Evolutionary conservation across 1,139 yeast species (phyloP).

Genomic region (Pichia sp.): DNA sequence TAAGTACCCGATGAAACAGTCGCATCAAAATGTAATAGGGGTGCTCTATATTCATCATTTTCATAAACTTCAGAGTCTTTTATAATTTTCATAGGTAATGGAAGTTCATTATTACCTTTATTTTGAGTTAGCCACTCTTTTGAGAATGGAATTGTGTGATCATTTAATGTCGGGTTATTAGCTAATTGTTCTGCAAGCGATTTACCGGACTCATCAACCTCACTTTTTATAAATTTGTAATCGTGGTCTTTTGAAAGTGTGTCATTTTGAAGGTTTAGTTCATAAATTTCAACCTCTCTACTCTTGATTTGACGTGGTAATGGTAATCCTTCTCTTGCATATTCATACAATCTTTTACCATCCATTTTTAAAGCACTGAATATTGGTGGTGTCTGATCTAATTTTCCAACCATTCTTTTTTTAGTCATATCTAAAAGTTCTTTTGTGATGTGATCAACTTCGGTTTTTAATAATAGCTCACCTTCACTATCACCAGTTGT

Average conservation of each 20-base stretch:
- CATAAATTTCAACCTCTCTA: slow-evolving; percentile 59
- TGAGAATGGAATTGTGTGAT: slow-evolving; percentile 55
- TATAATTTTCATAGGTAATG: slow-evolving; percentile 27
- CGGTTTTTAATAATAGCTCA: slow-evolving; percentile 55
- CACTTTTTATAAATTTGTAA: slow-evolving; percentile 45
- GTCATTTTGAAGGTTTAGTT: slow-evolving; percentile 48
- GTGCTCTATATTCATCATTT: slow-evolving; percentile 39
- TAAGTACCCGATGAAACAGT: slow-evolving; percentile 94
- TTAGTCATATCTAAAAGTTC: slow-evolving; percentile 46
- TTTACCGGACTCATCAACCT: slow-evolving; percentile 45
- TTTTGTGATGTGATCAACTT: slow-evolving; percentile 51
- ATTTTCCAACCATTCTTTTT: slow-evolving; percentile 64
- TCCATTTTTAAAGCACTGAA: slow-evolving; percentile 91
- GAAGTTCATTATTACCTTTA: slow-evolving; percentile 24
- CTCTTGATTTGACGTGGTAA: slow-evolving; percentile 76
- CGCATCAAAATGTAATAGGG: slow-evolving; percentile 64
- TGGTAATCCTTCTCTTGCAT: slow-evolving; percentile 84
- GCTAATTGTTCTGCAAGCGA: slow-evolving; percentile 36
- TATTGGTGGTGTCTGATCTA: slow-evolving; percentile 90
- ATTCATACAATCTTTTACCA: slow-evolving; percentile 90
- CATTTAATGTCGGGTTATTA: slow-evolving; percentile 56
- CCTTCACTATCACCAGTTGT: slow-evolving; percentile 95
- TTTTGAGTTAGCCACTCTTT: slow-evolving; percentile 42
- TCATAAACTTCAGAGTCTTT: slow-evolving; percentile 26
- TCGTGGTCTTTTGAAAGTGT: slow-evolving; percentile 50